phyloP scores from a whole-genome alignment of 805 yeast genomes.

The Saccharomycopsis olivae region DNA sequence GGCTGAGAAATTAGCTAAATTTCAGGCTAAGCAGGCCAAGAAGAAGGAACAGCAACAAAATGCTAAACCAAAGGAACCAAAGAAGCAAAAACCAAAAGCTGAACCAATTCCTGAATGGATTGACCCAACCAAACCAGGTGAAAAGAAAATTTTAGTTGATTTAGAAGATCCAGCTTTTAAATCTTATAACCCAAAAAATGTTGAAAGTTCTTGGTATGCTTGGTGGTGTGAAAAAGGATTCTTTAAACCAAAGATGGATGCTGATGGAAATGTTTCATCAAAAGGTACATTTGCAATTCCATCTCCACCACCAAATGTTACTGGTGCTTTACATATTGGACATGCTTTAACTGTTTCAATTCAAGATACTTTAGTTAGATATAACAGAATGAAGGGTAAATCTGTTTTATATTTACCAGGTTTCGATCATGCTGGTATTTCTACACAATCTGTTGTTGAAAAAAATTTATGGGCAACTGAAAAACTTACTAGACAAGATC shows the following conservation, averaged over 20 bases:
- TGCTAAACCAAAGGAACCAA: constrained; percentile 29
- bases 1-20: constrained; percentile 81
- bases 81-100: constrained; percentile 60
- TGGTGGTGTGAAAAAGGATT: constrained; percentile 93
- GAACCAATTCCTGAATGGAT: constrained; percentile 78
- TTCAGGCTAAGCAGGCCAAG: constrained; percentile 74
- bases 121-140: constrained; percentile 80
- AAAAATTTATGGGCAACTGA: constrained; percentile 87
- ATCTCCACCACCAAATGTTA: constrained; percentile 99
- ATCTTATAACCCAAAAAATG: constrained; percentile 86
- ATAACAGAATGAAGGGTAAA: constrained; percentile 94
- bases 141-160: constrained; percentile 78
- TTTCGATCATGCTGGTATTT: constrained; percentile 98
- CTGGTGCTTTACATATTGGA: constrained; percentile 98
- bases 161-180: constrained; percentile 89
- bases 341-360: constrained; percentile 93
- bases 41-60: constrained; percentile 35
- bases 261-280: constrained; percentile 64
- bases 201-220: constrained; percentile 93
- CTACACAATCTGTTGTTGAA: constrained; percentile 97
- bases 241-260: constrained; percentile 77
- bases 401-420: constrained; percentile 92
- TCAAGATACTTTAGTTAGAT: constrained; percentile 89
- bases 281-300: constrained; percentile 86
- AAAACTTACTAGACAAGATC: constrained; percentile 86